Percentiles rank a stretch among this genome's conserved stretches.
phyloP scores from a whole-genome alignment of 495 filamentous ascomycete genomes.

The Barbatosphaeria neglecta region DNA sequence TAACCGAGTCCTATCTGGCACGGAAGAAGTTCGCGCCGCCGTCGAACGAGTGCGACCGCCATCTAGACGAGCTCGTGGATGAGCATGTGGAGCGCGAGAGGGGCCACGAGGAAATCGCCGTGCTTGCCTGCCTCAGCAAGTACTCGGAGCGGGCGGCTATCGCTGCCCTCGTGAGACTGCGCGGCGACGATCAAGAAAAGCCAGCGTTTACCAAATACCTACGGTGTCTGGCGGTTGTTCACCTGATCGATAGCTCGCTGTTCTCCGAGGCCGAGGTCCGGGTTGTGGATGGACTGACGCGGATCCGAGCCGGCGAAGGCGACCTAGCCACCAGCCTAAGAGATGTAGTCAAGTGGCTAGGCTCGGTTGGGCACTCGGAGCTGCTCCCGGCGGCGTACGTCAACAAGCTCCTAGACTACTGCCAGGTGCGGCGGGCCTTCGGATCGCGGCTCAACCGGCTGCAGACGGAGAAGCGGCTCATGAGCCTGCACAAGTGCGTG shows the following conservation, averaged over 20 bases:
- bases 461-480: conserved; percentile 3
- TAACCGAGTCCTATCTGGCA: neutral
- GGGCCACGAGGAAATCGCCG: neutral
- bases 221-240: neutral
- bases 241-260: neutral
- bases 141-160: neutral
- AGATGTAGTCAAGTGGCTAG: neutral
- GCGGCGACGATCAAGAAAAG: neutral
- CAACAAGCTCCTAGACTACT: neutral
- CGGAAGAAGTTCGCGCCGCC: neutral
- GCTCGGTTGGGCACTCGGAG: neutral
- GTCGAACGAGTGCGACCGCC: neutral
- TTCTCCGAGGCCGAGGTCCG: neutral
- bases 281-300: neutral
- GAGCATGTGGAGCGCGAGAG: neutral
- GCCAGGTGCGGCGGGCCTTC: neutral
- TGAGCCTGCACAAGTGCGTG: conserved; percentile 7
- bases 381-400: neutral
- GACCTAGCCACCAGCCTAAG: neutral
- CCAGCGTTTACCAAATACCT: neutral
- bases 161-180: neutral
- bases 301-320: neutral
- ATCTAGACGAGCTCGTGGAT: neutral
- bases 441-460: neutral
- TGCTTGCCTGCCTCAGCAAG: neutral